Base-by-base conservation (phyloP, 352 stramenopile genomes). In the Pilasporangium apinafurcum region DNA sequence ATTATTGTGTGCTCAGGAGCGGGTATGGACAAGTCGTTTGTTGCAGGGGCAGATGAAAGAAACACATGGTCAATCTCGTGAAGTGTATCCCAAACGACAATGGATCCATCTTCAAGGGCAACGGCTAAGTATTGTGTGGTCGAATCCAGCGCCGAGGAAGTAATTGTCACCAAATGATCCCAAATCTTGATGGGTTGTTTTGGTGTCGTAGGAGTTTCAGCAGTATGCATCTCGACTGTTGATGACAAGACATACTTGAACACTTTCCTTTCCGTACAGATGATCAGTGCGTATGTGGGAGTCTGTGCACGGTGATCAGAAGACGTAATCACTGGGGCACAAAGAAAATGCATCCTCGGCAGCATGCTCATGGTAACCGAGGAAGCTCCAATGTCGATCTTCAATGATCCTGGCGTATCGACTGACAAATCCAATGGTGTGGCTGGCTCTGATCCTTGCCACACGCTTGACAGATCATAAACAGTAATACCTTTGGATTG, bases 1-100 rank as follows among this genome's bases (percentile, higher is more conserved):
- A 31, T 14, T 21, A 28, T 40, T 16, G 51, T 49, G 10, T 45
- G 40, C 2, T 13, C 22, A 8, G 44, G 41, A 30, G 17, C 20
- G 7, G 45, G 27, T 8, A 33, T 8, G 16, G 31, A 18, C 16
- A n/a, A 42, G 1, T 44, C 12, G 8, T 14, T 13, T 12, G 25
- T 42, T 13, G 20, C 10, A n/a, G 16, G 22, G 17, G 37, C 29
- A 12, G 60, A 12, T 30, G 48, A 40, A 27, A 72, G 44, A 44
- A 61, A 70, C 6, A 36, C 48, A 48, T 71, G 55, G 31, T 81
- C 65, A 8, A 44, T 40, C 24, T 83, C 60, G 17, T 62, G 58
- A 8, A 86, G 44, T 13, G 75, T 32, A 44, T 90, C 50, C 70
- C 74, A 87, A 13, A 86, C 56, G 8, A 68, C 48, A 1, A 76